Evolutionary conservation across 192 early-diverging fungal species (phyloP), one percentile per base, ranked within the genome.

Genomic region (Paraglomus occultum): DNA sequence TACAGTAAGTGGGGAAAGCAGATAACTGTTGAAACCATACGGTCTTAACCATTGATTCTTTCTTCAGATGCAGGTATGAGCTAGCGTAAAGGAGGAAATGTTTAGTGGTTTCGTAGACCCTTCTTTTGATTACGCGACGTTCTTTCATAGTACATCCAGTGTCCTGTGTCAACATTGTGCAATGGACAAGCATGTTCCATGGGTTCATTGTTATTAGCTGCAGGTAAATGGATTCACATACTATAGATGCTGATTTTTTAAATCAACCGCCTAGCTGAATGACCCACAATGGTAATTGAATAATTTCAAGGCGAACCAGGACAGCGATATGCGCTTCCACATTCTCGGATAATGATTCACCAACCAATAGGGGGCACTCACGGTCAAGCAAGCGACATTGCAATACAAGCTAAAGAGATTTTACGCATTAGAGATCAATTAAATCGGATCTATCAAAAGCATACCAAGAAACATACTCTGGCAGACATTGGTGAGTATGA

Each of bases 171-270:
- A 17, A 99, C 97, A 8, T 78, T 97, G 44, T 99, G 97, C 76
- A 92, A 92, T 55, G 97, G 97, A 18, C 97, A 99, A 79, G 95
- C 97, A 4, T 96, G 94, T 70, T 96, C 94, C 0, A 99, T 99
- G 97, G 97, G 92, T 8, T 97, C 95, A 51, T 81, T 99, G 55
- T 82, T 99, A 11, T 74, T 99, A 57, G 83, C 93, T 6, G 94
- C 95, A 14, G 95, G 80, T 82, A 77, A 61, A 20, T 45, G 2
- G 51, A 20, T n/a, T 46, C n/a, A 22, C 15, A 8, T 49, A 46
- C 4, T 20, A 55, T 22, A 14, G n/a, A 40, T 42, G 18, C 20
- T 53, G 6, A 22, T 71, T 73, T 6, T 60, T 22, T 8, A 18
- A 10, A 49, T 9, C 17, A 8, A 18, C 18, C 18, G 8, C 51